Conservation (phyloP, 768 basidiomycete genomes). For the Phlebiopsis flavidoalba region DNA sequence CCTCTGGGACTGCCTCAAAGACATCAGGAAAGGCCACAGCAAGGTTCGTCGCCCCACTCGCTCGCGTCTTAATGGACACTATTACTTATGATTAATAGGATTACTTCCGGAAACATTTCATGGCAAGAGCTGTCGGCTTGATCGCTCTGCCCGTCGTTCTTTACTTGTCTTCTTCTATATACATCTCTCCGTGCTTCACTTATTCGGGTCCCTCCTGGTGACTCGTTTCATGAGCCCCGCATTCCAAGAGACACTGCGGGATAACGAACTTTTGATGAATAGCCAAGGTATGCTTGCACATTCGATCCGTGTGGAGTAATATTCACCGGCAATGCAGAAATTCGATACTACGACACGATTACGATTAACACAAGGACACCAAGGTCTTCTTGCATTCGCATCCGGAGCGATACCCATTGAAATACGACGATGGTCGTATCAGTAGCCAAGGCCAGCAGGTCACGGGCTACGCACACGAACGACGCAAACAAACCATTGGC, state of each 20-base stretch:
- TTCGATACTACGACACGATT: constrained; percentile 88
- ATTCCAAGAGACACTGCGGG: constrained; percentile 93
- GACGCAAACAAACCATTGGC: constrained; percentile 97
- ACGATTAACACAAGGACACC: constrained; percentile 88
- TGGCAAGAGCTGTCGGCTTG: constrained; percentile 76
- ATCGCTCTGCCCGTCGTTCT: constrained; percentile 86
- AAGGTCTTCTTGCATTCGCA: constrained; percentile 96
- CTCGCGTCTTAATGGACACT: not conserved
- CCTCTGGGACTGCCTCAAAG: constrained; percentile 91
- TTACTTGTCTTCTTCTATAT: constrained; percentile 94
- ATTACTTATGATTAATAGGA: constrained; percentile 47
- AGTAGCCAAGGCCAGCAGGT: constrained; percentile 96
- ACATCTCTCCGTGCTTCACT: constrained; percentile 83
- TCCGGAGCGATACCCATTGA: constrained; percentile 82
- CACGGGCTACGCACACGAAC: constrained; percentile 89
- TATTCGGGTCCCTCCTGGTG: constrained; percentile 87
- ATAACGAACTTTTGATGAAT: constrained; percentile 88
- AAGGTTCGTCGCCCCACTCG: constrained; percentile 50
- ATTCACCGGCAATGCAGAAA: constrained; percentile 47
- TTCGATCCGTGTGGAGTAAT: constrained; percentile 1
- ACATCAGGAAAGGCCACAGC: constrained; percentile 69
- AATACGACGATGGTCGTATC: constrained; percentile 93
- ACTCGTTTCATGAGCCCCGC: constrained; percentile 87
- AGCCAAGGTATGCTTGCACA: constrained; percentile 63
- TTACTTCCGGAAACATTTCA: constrained; percentile 86